phyloP scores from a whole-genome alignment of 352 stramenopile species.

The Pythium dissotocum region DNA sequence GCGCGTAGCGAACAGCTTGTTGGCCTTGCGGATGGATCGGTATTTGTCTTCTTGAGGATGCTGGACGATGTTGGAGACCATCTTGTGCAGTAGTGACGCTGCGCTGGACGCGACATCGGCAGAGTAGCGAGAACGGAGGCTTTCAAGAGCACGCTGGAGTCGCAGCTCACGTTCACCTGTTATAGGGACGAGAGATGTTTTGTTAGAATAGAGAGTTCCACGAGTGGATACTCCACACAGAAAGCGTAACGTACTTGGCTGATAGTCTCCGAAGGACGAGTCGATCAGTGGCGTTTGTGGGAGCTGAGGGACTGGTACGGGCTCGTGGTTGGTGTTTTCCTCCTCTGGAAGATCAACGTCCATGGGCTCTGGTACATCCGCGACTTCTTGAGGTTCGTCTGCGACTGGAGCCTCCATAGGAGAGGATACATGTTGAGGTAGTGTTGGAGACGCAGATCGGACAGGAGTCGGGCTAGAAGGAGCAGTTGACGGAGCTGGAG shows the following conservation, averaged over 20 bases:
- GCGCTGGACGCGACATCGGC: slow-evolving; percentile 37
- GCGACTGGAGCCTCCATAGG: neutral
- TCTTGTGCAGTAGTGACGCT: slow-evolving; percentile 54
- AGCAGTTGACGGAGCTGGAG: neutral
- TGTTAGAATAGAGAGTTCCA: too few species aligned
- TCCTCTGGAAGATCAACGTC: slow-evolving; percentile 8
- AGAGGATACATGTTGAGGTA: neutral
- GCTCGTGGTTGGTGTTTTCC: neutral
- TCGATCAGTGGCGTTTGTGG: slow-evolving; percentile 11
- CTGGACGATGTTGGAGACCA: slow-evolving; percentile 77
- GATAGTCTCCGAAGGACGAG: slow-evolving; percentile 28
- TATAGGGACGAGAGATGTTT: neutral
- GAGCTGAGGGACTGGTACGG: neutral
- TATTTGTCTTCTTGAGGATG: slow-evolving; percentile 59
- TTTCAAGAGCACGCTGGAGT: slow-evolving; percentile 43
- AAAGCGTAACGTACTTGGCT: slow-evolving; percentile 41
- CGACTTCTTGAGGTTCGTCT: neutral
- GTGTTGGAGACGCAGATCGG: neutral
- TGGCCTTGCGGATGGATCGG: slow-evolving; percentile 65
- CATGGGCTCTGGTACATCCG: slow-evolving; percentile 2
- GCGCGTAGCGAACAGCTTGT: slow-evolving; percentile 53
- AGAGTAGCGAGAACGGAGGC: slow-evolving; percentile 38
- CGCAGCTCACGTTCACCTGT: slow-evolving; percentile 60
- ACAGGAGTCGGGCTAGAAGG: neutral
- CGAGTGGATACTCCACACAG: too few species aligned